A percentile compares a stretch with the other conserved stretches of the same genome.
phyloP scores from a whole-genome alignment of 1,284 basidiomycete species.

The Ceratobasidium sp. region DNA sequence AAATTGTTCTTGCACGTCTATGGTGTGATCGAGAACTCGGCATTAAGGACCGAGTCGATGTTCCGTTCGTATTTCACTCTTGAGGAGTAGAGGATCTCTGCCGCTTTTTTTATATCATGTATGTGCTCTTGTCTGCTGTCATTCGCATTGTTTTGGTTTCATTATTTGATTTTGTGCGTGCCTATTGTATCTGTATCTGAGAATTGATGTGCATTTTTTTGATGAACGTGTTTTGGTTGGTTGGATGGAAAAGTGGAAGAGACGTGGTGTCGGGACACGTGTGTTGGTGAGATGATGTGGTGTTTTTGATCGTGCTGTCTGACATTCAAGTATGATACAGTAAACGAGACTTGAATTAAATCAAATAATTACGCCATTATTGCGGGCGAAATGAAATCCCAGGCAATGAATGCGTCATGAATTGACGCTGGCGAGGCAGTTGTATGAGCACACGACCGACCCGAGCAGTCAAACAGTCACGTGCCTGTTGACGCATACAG shows the following conservation, averaged over 20 bases:
- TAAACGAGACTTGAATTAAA: background rate
- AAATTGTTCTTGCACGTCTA: conserved; percentile 92
- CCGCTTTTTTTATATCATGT: conserved; percentile 6
- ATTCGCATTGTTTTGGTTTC: conserved; percentile 10
- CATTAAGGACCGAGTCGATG: conserved; percentile 79
- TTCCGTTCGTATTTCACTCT: conserved; percentile 85
- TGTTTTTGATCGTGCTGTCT: background rate
- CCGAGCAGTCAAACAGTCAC: background rate
- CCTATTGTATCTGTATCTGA: conserved; percentile 13
- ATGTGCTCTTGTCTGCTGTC: background rate
- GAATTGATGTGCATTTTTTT: background rate
- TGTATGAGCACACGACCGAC: conserved; percentile 13
- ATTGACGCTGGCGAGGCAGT: background rate
- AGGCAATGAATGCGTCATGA: background rate
- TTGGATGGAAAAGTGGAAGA: background rate
- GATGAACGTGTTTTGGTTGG: conserved; percentile 27
- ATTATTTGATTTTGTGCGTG: conserved; percentile 1
- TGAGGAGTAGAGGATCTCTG: conserved; percentile 53
- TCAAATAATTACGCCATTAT: background rate
- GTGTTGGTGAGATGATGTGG: background rate
- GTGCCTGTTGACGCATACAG: conserved; percentile 32
- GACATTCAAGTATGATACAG: background rate
- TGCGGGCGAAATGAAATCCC: background rate
- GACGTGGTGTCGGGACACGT: conserved; percentile 17
- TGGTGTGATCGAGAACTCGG: conserved; percentile 71